Conservation (phyloP, 169 alveolate species). For the Plasmodium coatneyi region DNA sequence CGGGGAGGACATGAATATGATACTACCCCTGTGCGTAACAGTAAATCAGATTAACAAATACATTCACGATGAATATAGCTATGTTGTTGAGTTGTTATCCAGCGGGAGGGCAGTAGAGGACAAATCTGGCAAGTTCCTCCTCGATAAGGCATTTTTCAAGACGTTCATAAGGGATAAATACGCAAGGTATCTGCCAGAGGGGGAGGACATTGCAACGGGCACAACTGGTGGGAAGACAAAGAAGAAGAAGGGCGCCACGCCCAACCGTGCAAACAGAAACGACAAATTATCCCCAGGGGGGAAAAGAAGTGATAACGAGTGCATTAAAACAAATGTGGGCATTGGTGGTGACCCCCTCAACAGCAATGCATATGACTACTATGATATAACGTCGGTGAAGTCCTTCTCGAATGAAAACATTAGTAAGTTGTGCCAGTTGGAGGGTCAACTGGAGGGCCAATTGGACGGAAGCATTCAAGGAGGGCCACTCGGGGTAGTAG, state of each 20-base stretch:
- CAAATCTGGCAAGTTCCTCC: slow-evolving; percentile 11
- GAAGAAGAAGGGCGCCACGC: background rate
- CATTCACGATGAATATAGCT: slow-evolving; percentile 55
- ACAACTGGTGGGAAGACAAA: background rate
- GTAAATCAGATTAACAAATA: slow-evolving; percentile 68
- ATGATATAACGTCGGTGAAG: slow-evolving; percentile 30
- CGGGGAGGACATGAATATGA: slow-evolving; percentile 50
- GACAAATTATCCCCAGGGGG: background rate
- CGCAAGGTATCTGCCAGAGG: slow-evolving; percentile 15
- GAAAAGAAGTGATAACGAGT: background rate
- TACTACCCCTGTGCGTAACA: slow-evolving; percentile 60
- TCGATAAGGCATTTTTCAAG: slow-evolving; percentile 34
- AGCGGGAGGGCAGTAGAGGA: slow-evolving; percentile 15
- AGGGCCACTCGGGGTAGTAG: background rate
- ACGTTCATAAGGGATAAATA: slow-evolving; percentile 40
- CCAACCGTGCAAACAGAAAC: background rate
- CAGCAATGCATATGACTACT: slow-evolving; percentile 6
- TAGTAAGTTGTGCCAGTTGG: background rate
- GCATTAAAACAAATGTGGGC: background rate
- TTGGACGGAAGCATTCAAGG: background rate
- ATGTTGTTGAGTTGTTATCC: slow-evolving; percentile 24
- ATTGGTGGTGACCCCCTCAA: background rate
- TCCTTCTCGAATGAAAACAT: slow-evolving; percentile 44
- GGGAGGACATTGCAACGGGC: background rate
- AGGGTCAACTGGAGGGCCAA: background rate